Evolutionary conservation across 371 early-diverging fungal genomes (phyloP).

Genomic region (Enteropsectra breve): DNA sequence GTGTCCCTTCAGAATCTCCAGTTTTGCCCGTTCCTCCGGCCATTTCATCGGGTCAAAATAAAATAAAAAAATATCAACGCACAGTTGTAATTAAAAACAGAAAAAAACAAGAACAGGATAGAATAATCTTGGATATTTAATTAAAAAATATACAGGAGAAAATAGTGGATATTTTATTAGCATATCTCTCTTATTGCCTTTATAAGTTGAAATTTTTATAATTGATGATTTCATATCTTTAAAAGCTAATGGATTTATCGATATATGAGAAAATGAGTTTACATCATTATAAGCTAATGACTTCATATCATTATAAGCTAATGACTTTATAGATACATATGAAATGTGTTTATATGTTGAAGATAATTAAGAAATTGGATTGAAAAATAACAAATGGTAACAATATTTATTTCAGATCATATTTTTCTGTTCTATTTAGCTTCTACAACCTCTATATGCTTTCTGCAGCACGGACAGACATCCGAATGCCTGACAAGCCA

Average conservation of each 20-base stretch:
- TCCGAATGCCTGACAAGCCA: slow-evolving; percentile 43
- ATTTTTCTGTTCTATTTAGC: neutral
- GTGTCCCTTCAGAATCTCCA: neutral
- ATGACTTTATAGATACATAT: neutral
- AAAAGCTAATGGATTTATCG: too few species aligned
- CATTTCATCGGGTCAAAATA: slow-evolving; percentile 6
- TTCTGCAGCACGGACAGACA: slow-evolving; percentile 49
- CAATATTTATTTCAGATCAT: neutral
- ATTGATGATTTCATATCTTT: neutral
- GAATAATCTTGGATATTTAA: neutral
- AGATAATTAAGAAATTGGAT: neutral
- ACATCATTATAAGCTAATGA: neutral
- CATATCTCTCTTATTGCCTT: neutral
- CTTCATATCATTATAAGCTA: neutral
- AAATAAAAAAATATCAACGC: neutral
- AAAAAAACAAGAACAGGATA: neutral
- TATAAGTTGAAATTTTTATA: neutral
- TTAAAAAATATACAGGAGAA: neutral
- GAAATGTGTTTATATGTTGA: neutral
- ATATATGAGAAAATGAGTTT: too few species aligned
- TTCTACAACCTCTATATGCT: slow-evolving; percentile 2
- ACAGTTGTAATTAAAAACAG: neutral
- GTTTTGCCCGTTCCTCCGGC: slow-evolving; percentile 16
- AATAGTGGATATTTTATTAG: neutral
- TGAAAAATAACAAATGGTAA: neutral